Evolutionary conservation across 2,329 filamentous ascomycete genomes (phyloP).

Genomic region (Calonectria naviculata): DNA sequence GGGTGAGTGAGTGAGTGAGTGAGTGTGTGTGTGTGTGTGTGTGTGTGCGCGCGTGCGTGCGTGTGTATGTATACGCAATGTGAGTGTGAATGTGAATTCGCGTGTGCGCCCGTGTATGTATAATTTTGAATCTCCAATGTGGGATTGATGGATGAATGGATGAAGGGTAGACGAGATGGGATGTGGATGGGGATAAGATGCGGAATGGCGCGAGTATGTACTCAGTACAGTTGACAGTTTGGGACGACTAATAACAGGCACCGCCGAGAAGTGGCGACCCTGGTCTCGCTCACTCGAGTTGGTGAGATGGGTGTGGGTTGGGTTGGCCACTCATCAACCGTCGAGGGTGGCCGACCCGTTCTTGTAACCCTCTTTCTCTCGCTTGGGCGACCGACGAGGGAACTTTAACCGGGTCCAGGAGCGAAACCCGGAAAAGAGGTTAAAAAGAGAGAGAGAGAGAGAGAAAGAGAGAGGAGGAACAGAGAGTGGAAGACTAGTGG

Average conservation of each 20-base stretch:
- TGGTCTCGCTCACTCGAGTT: constrained; percentile 11
- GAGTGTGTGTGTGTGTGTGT: not conserved
- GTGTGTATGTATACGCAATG: not conserved
- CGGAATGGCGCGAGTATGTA: constrained; percentile 4
- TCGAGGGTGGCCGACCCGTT: constrained; percentile 16
- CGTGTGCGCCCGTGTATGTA: not conserved
- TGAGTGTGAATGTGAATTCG: too few relatives aligned
- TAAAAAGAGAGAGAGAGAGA: not conserved
- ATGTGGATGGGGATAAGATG: not conserved
- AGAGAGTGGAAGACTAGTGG: not conserved
- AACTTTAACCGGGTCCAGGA: constrained; percentile 13
- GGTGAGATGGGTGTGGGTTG: constrained; percentile 5
- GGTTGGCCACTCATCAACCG: constrained; percentile 11
- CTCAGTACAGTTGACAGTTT: constrained; percentile 3
- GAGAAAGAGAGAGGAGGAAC: not conserved
- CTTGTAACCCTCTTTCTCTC: constrained; percentile 11
- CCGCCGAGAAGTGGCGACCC: constrained; percentile 18
- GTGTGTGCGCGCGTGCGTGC: not conserved
- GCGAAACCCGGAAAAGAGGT: constrained; percentile 6
- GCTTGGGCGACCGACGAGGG: constrained; percentile 6
- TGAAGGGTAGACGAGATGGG: not conserved
- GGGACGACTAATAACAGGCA: constrained; percentile 19
- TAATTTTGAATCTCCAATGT: constrained; percentile 5
- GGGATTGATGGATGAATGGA: constrained; percentile 1
- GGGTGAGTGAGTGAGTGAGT: not conserved